A percentile compares a stretch with the other conserved stretches of the same genome.
Evolutionary conservation across 2,329 filamentous ascomycete genomes (phyloP).

Genomic region (Xylariales sp.): DNA sequence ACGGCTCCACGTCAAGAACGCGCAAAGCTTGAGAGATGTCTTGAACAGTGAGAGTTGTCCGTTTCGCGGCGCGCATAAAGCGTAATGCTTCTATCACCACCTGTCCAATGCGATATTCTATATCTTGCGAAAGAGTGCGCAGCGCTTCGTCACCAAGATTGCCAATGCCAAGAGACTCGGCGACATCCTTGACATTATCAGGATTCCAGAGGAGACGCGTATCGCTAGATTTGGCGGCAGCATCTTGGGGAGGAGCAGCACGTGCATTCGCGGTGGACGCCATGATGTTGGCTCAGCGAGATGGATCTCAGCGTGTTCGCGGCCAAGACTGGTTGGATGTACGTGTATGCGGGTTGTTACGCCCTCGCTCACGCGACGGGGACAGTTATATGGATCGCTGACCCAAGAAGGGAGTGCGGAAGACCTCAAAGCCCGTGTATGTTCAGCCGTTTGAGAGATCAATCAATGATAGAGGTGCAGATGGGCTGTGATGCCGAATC

Average conservation of each 20-base stretch:
- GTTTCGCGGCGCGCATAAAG: slow-evolving; percentile 88
- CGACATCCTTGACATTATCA: slow-evolving; percentile 92
- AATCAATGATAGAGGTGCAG: too few species aligned
- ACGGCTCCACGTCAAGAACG: slow-evolving; percentile 85
- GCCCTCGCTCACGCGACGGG: too few species aligned
- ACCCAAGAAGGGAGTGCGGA: too few species aligned
- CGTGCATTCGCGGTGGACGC: slow-evolving; percentile 17
- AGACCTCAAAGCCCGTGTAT: too few species aligned
- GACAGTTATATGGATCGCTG: too few species aligned
- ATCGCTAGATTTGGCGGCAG: slow-evolving; percentile 17
- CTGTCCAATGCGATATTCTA: slow-evolving; percentile 91
- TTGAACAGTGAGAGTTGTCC: slow-evolving; percentile 82
- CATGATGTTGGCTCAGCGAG: too few species aligned
- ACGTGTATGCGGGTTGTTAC: too few species aligned
- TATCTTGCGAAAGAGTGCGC: slow-evolving; percentile 84
- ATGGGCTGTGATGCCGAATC: too few species aligned
- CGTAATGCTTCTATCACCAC: slow-evolving; percentile 92
- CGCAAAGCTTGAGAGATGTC: slow-evolving; percentile 84
- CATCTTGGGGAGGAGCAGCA: slow-evolving; percentile 14
- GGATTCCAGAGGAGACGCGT: slow-evolving; percentile 76
- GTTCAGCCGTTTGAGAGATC: too few species aligned
- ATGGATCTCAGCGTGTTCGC: too few species aligned
- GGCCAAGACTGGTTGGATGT: too few species aligned
- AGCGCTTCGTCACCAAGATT: slow-evolving; percentile 80
- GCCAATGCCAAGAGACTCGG: slow-evolving; percentile 88